Evolutionary conservation across 192 early-diverging fungal species (phyloP).

Genomic region (Entomortierella lignicola): DNA sequence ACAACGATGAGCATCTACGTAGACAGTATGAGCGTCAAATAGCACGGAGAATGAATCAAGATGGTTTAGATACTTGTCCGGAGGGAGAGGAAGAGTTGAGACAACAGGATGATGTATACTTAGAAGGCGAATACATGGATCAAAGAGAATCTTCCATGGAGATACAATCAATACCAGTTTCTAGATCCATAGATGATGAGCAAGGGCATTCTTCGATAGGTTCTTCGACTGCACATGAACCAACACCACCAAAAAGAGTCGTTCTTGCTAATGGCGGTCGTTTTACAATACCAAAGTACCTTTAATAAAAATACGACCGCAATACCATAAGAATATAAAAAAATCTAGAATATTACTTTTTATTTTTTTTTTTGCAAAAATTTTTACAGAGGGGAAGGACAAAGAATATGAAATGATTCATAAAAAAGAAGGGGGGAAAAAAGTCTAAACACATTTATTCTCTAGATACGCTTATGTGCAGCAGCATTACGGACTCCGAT

Average conservation of each 20-base stretch:
- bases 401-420: neutral
- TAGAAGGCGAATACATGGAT: neutral
- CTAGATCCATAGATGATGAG: neutral
- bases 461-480: slow-evolving; percentile 48
- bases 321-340: too few species aligned
- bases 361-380: too few species aligned
- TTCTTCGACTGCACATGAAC: neutral
- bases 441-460: too few species aligned
- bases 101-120: neutral
- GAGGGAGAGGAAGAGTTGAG: neutral
- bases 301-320: too few species aligned
- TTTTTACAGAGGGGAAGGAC: neutral
- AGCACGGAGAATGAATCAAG: slow-evolving; percentile 8
- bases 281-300: neutral
- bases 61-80: neutral
- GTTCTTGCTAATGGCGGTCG: neutral
- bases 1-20: slow-evolving; percentile 28
- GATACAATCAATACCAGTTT: too few species aligned
- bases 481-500: slow-evolving; percentile 35
- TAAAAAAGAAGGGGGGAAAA: neutral
- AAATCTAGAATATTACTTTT: too few species aligned
- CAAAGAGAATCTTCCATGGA: neutral
- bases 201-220: neutral
- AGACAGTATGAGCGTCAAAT: slow-evolving; percentile 39
- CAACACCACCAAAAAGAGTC: neutral